phyloP scores from a whole-genome alignment of 148 eudicot genomes.

The Arctostaphylos glauca region DNA sequence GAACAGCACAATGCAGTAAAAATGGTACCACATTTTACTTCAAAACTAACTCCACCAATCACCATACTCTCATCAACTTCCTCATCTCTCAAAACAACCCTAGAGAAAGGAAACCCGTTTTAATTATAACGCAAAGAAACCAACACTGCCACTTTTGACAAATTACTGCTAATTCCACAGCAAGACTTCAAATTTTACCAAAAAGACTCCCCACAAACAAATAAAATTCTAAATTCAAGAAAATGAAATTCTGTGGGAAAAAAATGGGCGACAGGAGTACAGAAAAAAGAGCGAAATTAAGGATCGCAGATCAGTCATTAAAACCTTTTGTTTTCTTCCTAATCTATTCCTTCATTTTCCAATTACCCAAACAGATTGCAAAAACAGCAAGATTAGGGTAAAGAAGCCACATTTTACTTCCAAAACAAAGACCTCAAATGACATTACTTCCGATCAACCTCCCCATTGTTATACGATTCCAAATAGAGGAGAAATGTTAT shows the following conservation, averaged over 20 bases:
- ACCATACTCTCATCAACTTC: background rate
- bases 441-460: constrained; percentile 8
- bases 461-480: background rate
- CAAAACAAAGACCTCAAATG: constrained; percentile 9
- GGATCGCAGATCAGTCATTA: background rate
- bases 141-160: constrained; percentile 1
- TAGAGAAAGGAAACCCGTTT: background rate
- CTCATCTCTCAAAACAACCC: background rate
- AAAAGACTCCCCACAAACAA: background rate
- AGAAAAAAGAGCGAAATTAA: background rate
- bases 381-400: background rate
- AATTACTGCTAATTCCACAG: background rate
- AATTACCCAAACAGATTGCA: constrained; percentile 7
- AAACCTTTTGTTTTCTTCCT: background rate
- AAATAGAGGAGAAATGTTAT: background rate
- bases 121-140: background rate
- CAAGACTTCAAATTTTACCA: background rate
- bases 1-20: background rate
- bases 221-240: background rate
- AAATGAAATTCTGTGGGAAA: background rate
- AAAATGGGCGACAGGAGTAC: background rate
- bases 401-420: background rate
- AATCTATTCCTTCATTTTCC: background rate
- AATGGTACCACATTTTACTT: background rate
- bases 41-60: background rate